Evolutionary conservation across 768 basidiomycete genomes (phyloP), one percentile per base, ranked within the genome.

Genomic region (Pulveroboletus sp.): DNA sequence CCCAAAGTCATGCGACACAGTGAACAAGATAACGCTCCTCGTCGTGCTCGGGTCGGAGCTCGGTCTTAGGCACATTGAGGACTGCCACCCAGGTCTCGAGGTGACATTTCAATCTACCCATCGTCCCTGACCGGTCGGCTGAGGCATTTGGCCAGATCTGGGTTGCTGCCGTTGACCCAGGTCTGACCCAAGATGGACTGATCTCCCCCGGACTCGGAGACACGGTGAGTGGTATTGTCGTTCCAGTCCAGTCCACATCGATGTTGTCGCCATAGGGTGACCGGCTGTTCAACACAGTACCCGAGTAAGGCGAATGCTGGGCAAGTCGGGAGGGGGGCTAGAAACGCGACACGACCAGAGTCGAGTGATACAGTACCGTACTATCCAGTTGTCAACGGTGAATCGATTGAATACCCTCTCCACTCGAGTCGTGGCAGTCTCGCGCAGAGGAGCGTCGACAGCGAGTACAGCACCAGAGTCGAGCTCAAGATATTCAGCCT

Each of bases 171-270:
- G 78, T 94, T 10, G 93, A 96, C 62, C 69, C 82, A 6, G 63
- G 74, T 1, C 66, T 98, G 54, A 93, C 89, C 0, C 39, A 55
- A 0, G 78, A 88, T 15, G 95, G 94, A 7, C 73, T 92, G 55
- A 87, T 98, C 51, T 77, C 72, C n/a, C 94, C 94, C 9, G 94
- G 94, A 17, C 76, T 95, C 39, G 94, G 94, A 5, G 94, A 96
- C 68, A 82, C 89, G 24, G 91, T 90, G 61, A 64, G 87, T 76
- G 4, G 24, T 14, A 24, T 21, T 5, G 17, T 30, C 18, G 28
- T 18, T 31, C 14, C 44, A 9, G 27, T 35, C 28, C 15, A 43
- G 46, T 18, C 18, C 9, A n/a, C n/a, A 26, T 41, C 45, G 39
- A 49, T 47, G 42, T 9, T 18, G 49, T 46, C 17, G 14, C 39